Conservation (phyloP, 441 rosid genomes). For the Gossypium gossypioides region DNA sequence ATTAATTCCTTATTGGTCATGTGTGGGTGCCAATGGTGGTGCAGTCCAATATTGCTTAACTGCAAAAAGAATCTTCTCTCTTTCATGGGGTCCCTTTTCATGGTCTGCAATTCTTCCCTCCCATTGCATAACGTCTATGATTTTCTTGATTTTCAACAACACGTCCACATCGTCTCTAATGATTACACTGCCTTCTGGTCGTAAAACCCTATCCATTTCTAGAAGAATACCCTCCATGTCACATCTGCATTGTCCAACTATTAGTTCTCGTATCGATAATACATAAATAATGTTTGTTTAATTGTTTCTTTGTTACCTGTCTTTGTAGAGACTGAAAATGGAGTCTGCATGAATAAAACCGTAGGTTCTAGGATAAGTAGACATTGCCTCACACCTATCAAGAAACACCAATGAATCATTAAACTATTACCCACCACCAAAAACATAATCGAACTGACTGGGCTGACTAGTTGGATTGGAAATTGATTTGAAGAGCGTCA, state of each 20-base stretch:
- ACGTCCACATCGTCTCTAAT: slow-evolving; percentile 56
- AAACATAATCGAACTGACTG: neutral
- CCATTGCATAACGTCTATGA: slow-evolving; percentile 42
- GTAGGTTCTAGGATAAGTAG: slow-evolving; percentile 61
- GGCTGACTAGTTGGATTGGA: too few relatives aligned
- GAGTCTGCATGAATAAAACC: slow-evolving; percentile 50
- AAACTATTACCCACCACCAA: neutral
- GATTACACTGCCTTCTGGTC: slow-evolving; percentile 57
- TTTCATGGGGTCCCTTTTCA: slow-evolving; percentile 45
- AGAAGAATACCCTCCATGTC: slow-evolving; percentile 41
- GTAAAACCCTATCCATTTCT: slow-evolving; percentile 59
- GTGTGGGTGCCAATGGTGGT: slow-evolving; percentile 21
- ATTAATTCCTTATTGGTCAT: slow-evolving; percentile 6
- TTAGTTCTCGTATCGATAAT: neutral
- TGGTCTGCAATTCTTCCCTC: slow-evolving; percentile 50
- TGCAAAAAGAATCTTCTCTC: slow-evolving; percentile 47
- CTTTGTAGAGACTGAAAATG: slow-evolving; percentile 32
- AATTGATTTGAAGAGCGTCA: too few relatives aligned
- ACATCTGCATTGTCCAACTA: slow-evolving; percentile 21
- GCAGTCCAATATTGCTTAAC: slow-evolving; percentile 50
- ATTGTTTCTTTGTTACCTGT: slow-evolving; percentile 16
- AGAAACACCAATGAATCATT: neutral
- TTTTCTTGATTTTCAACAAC: slow-evolving; percentile 36
- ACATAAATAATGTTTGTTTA: neutral
- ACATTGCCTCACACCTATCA: slow-evolving; percentile 62